Base-by-base conservation (phyloP, 345 rosid species). In the Eucalyptus marginata region DNA sequence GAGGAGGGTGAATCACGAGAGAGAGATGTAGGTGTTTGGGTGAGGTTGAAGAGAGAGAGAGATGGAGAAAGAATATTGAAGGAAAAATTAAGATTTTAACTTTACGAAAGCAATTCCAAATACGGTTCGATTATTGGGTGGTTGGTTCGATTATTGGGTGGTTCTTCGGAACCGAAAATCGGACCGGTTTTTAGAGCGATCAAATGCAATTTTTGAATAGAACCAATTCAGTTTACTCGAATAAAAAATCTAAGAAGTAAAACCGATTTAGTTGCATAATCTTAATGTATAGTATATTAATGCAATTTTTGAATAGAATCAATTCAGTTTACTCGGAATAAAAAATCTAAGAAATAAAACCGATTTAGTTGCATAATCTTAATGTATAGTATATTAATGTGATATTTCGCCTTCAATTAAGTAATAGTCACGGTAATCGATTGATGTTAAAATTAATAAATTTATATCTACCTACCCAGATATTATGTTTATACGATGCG, bases 261-360 rank as follows among this genome's bases (percentile, higher is more conserved):
- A 52, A 52, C 2, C 5, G 4, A 0, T 0, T 52, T 0, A 2
- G 1, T 18, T 7, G 2, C 29, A 24, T 1, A 56, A 10, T 24
- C 27, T 4, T 24, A 56, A 22, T 14, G 12, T 13, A 3, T n/a
- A 13, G 4, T 12, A 64, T 14, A 14, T 68, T 33, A 16, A 17
- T 11, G 1, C 56, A 51, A 7, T 7, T 17, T 51, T 51, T 51
- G 1, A 17, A 1, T 7, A 17, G 9, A 17, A 17, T 1, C 56
- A 0, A 8, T 0, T 52, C 0, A 52, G 0, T 52, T 52, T 0
- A 20, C 10, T 0, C 0, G 10, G 0, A 52, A 52, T 52, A 0
- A 20, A 1, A 20, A 52, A 20, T 0, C 25, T 52, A 0, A 52
- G 5, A 52, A 52, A 10, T 52, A 52, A 20, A 52, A 52, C 2